Base-by-base conservation (phyloP, 2,329 filamentous ascomycete genomes). In the Ophiosphaerella narmari region DNA sequence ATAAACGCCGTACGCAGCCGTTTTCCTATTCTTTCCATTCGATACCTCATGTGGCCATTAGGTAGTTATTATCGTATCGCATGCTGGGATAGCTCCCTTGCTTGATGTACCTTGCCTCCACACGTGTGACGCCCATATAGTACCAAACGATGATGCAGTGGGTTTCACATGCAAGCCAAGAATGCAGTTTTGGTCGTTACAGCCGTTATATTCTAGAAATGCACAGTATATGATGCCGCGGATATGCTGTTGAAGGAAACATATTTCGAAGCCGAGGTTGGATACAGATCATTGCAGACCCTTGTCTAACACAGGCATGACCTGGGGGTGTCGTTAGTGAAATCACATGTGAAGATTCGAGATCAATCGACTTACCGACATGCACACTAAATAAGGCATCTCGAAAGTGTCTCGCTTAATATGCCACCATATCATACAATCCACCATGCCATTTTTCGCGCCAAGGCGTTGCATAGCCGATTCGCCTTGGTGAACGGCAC, bases 381-480 rank as follows among this genome's bases (percentile, higher is more conserved):
- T 93, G 68, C 97, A 90, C 74, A 97, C 95, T 77, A 97, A 81
- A 91, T 97, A 96, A 18, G 94, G 94, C 74, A 97, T 96, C 77
- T 97, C 93, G 77, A 97, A 97, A 35, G 94, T 90, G 74, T 99
- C 94, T 57, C 93, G 83, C 77, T 96, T 96, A 55, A 97, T 92
- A 57, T 90, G 93, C 92, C 93, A 97, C 77, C 90, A 96, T 76
- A 95, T 96, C 65, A 89, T 91, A 77, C 92, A 97, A 70, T 96
- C 90, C 49, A 97, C 89, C 75, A 94, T 92, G 46, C 92, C 93
- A 66, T 96, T 91, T 69, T 86, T 88, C 67, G 90, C 80, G 0
- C 83, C 90, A 12, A 96, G 82, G 66, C 86, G 85, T 46, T 88
- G 88, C 74, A 96, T 93, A 8, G 90, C 91, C 55, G 89, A 83